Percentiles rank a stretch among this genome's conserved stretches.
Evolutionary conservation across 371 early-diverging fungal species (phyloP).

Genomic region (Apophysomyces trapeziformis): DNA sequence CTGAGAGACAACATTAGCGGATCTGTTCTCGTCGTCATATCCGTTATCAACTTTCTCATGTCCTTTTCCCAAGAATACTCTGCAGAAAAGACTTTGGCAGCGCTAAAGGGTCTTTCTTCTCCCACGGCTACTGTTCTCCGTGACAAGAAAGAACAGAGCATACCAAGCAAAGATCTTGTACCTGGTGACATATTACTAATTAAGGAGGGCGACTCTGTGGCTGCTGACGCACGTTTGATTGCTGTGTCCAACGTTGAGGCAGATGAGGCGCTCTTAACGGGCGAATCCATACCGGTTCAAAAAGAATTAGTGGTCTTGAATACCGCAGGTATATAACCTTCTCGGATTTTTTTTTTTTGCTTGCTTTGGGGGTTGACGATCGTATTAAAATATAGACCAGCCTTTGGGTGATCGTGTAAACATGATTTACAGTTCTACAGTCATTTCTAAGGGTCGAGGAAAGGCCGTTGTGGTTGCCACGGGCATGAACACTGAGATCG

Average conservation of each 20-base stretch:
- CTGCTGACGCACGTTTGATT: constrained; percentile 87
- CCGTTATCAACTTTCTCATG: constrained; percentile 77
- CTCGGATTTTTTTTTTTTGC: background rate
- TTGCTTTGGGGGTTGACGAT: background rate
- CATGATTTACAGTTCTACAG: constrained; percentile 76
- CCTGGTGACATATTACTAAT: constrained; percentile 88
- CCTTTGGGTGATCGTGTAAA: constrained; percentile 77
- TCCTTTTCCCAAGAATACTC: constrained; percentile 90
- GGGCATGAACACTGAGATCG: constrained; percentile 89
- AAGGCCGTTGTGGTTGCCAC: constrained; percentile 80
- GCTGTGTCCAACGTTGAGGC: constrained; percentile 81
- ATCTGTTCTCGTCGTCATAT: constrained; percentile 72
- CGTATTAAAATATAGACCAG: constrained; percentile 45
- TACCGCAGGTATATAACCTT: constrained; percentile 25
- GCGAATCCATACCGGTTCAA: constrained; percentile 78
- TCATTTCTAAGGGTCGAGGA: constrained; percentile 77
- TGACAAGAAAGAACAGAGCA: constrained; percentile 64
- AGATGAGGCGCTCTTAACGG: constrained; percentile 88
- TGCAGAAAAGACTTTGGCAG: constrained; percentile 89
- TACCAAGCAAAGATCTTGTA: constrained; percentile 77
- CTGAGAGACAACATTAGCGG: constrained; percentile 68
- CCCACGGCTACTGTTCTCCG: constrained; percentile 82
- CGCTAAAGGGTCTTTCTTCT: constrained; percentile 79
- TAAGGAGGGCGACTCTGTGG: constrained; percentile 87
- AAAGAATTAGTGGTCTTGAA: constrained; percentile 54